phyloP scores from a whole-genome alignment of 345 rosid species.

The Abelmoschus esculentus region DNA sequence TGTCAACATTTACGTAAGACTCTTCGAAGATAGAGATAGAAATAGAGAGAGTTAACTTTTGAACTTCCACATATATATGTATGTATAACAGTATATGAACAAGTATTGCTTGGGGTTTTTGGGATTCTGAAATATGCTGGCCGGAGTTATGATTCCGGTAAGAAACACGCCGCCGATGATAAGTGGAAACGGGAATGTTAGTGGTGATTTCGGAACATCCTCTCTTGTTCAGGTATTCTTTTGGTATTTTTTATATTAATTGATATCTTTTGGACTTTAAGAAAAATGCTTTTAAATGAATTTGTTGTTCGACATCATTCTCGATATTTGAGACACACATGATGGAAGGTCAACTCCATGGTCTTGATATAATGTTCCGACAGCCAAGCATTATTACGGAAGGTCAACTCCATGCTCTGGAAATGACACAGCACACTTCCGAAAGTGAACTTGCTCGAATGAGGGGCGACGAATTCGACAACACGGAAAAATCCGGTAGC shows the following conservation, averaged over 20 bases:
- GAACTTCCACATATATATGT: not conserved
- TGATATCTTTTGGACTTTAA: too few relatives aligned
- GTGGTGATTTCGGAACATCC: slow-evolving; percentile 43
- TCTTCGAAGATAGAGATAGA: not conserved
- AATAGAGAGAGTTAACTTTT: not conserved
- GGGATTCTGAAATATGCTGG: slow-evolving; percentile 38
- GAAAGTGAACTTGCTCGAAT: slow-evolving; percentile 43
- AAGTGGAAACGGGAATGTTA: slow-evolving; percentile 28
- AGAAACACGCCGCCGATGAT: slow-evolving; percentile 48
- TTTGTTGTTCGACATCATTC: slow-evolving; percentile 16
- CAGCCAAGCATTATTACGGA: slow-evolving; percentile 61
- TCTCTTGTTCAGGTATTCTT: slow-evolving; percentile 44
- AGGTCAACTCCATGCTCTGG: slow-evolving; percentile 35
- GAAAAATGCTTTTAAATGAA: not conserved
- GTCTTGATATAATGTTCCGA: slow-evolving; percentile 56
- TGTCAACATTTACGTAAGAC: slow-evolving; percentile 21
- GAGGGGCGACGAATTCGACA: slow-evolving; percentile 61
- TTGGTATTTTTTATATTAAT: not conserved
- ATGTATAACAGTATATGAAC: not conserved
- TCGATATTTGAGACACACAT: slow-evolving; percentile 38
- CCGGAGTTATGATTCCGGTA: slow-evolving; percentile 57
- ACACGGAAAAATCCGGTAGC: slow-evolving; percentile 70
- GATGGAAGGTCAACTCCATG: slow-evolving; percentile 46
- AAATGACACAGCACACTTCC: slow-evolving; percentile 38
- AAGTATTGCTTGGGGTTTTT: slow-evolving; percentile 18